Evolutionary conservation across 2,329 filamentous ascomycete genomes (phyloP), one percentile per base, ranked within the genome.

Genomic region (Calonectria leucothoes): DNA sequence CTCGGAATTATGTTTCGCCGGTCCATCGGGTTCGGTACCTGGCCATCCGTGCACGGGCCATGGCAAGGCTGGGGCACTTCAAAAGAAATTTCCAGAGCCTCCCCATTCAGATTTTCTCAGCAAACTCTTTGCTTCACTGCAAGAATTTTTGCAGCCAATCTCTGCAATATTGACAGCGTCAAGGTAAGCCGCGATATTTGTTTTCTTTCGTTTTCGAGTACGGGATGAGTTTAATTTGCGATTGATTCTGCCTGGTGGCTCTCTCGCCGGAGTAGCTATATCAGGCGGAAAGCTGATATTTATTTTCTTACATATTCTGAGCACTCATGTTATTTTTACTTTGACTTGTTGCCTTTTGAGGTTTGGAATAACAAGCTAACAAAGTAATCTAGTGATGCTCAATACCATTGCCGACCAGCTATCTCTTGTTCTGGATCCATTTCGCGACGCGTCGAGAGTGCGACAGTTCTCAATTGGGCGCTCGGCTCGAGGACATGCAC

Each of bases 281-380:
- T 93, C 93, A 89, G 87, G 83, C 87, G 88, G 90, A 87, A 84
- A 91, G 85, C 88, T 98, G 95, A 98, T 94, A 97, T 94, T 95
- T 87, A 93, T 83, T 92, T 92, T 96, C 95, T 98, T 98, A 98
- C 95, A 98, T 98, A 98, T 98, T 95, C 95, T 98, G 95, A 98
- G 76, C 73, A 74, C 61, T 64, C 49, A 70, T 55, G 51, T 42
- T 73, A 70, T 52, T 59, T 52, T n/a, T 39, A 20, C 31, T 55
- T 55, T 71, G 29, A 63, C 57, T 85, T 80, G 82, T 81, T 69
- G 71, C 67, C 48, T 65, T 64, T 69, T 48, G 4, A 27, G 63
- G 39, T 66, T 73, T 23, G 35, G 70, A 45, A 27, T 39, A 63
- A 85, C 66, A 64, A 68, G 71, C 82, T 82, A 76, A 82, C 75